These are phyloP conservation scores for Tricholoma furcatifolium DNA, from an alignment of 768 basidiomycete species.

Conservation along the genomic window DNA sequence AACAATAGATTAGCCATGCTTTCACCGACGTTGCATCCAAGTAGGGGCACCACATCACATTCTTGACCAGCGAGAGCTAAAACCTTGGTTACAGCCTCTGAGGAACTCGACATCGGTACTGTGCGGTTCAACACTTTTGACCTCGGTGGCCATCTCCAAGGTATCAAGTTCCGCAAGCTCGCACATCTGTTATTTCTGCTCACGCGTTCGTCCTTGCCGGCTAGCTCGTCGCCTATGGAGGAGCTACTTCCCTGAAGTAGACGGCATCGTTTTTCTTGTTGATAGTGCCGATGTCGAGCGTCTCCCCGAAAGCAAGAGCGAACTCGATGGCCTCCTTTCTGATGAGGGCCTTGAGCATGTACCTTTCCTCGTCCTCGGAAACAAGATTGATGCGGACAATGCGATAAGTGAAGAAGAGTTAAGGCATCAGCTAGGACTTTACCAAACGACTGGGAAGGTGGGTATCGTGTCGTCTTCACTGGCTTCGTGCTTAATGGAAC, in stretches of 20 bases:
- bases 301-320: conserved; percentile 93
- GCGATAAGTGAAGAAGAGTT: conserved; percentile 98
- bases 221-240: conserved; percentile 96
- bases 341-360: conserved; percentile 95
- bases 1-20: conserved; percentile 96
- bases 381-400: conserved; percentile 97
- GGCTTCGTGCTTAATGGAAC: not conserved
- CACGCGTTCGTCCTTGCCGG: not conserved
- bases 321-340: conserved; percentile 91
- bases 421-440: conserved; percentile 92
- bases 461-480: conserved; percentile 14
- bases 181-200: not conserved
- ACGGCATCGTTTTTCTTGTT: conserved; percentile 97
- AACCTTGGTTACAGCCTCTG: conserved; percentile 70
- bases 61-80: conserved; percentile 2
- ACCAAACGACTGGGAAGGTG: conserved; percentile 99
- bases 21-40: conserved; percentile 97
- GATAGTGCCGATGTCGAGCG: conserved; percentile 97
- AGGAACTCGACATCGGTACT: conserved; percentile 97
- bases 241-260: conserved; percentile 99
- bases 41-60: conserved; percentile 43
- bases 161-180: conserved; percentile 36
- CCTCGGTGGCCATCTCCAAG: conserved; percentile 96
- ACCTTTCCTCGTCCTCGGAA: conserved; percentile 96
- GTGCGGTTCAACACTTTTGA: conserved; percentile 99